Percentiles rank a stretch among this genome's conserved stretches.
These are phyloP conservation scores for Brassica juncea DNA, from an alignment of 345 rosid genomes.

Conservation along the genomic window DNA sequence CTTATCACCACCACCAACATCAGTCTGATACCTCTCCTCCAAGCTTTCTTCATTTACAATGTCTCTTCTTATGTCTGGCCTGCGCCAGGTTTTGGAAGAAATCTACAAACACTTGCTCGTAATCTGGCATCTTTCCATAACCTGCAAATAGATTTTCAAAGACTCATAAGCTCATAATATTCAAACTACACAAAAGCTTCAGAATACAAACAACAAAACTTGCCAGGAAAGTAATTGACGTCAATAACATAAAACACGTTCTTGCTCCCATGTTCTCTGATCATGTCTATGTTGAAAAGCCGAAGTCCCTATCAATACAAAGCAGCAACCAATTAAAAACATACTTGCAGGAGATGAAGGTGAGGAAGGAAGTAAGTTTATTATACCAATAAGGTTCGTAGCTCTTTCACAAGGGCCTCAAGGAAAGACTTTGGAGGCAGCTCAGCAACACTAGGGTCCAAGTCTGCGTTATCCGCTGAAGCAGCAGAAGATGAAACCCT, in stretches of 20 bases:
- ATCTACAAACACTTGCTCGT: constrained; percentile 81
- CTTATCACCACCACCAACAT: constrained; percentile 1
- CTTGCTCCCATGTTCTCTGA: constrained; percentile 75
- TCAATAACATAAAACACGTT: constrained; percentile 83
- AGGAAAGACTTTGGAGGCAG: constrained; percentile 83
- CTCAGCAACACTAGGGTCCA: constrained; percentile 79
- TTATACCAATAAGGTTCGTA: constrained; percentile 63
- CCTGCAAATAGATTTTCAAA: constrained; percentile 52
- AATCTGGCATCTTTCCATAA: constrained; percentile 86
- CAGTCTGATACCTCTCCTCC: constrained; percentile 3
- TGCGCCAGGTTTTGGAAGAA: constrained; percentile 58
- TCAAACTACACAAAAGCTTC: background rate
- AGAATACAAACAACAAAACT: background rate
- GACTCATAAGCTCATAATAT: background rate
- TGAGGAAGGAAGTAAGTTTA: background rate
- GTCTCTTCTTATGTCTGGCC: constrained; percentile 48
- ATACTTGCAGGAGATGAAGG: background rate
- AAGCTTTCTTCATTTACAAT: constrained; percentile 23
- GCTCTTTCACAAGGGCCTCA: constrained; percentile 82
- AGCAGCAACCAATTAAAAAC: background rate
- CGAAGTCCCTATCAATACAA: constrained; percentile 47
- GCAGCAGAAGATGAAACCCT: constrained; percentile 91
- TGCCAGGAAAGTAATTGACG: constrained; percentile 93
- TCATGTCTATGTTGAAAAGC: constrained; percentile 93
- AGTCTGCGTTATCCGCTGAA: constrained; percentile 85